Percentiles rank a stretch among this genome's conserved stretches.
These are phyloP conservation scores for Thymus quinquecostatus DNA, from an alignment of 257 asterid species.

Conservation along the genomic window DNA sequence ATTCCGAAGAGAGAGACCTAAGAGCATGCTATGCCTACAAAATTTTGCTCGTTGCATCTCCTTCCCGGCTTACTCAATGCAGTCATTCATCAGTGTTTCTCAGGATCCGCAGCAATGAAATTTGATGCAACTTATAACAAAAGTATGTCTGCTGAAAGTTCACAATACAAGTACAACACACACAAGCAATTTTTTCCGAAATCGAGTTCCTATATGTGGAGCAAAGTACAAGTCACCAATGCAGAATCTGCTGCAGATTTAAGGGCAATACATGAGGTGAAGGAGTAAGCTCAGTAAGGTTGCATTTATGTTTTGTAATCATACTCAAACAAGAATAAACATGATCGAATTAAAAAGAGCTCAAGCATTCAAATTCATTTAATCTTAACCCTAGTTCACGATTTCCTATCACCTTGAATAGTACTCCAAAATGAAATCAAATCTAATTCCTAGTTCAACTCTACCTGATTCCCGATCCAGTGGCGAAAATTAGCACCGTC, in stretches of 20 bases:
- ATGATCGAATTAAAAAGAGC: neutral
- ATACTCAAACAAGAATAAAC: neutral
- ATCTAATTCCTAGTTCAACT: constrained; percentile 7
- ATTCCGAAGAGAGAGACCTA: neutral
- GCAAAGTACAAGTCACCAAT: neutral
- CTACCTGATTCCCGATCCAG: constrained; percentile 97
- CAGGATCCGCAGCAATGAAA: neutral
- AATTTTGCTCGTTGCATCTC: neutral
- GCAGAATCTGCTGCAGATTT: neutral
- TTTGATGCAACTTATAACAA: neutral
- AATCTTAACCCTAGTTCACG: neutral
- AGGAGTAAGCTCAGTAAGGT: neutral
- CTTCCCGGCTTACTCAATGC: neutral
- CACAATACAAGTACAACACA: neutral
- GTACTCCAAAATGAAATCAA: neutral
- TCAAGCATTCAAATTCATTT: constrained; percentile 1
- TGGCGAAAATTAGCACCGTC: constrained; percentile 86
- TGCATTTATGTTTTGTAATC: neutral
- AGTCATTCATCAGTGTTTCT: neutral
- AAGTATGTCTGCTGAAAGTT: neutral
- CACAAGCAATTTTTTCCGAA: neutral
- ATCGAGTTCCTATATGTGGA: neutral
- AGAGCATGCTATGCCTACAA: neutral
- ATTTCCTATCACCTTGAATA: neutral
- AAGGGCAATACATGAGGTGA: neutral